Evolutionary conservation across 2,329 filamentous ascomycete genomes (phyloP), one percentile per base, ranked within the genome.

Genomic region (Pezicula rhizophila): DNA sequence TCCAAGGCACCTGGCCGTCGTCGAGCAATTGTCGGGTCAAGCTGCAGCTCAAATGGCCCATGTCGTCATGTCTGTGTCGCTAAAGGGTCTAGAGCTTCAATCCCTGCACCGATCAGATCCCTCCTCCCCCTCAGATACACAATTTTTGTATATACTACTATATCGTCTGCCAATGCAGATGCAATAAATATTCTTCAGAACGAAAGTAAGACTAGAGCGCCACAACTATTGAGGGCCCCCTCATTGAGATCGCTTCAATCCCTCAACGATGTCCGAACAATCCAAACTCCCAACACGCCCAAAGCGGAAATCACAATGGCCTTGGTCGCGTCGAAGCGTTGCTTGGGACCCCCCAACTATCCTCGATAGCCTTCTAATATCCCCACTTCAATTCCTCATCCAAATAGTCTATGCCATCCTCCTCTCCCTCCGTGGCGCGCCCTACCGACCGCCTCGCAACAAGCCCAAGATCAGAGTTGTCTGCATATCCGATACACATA

Each of bases 401-500:
- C 74, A 78, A 51, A 71, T 77, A 37, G 61, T 88, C 51, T 87
- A 91, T 68, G 71, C 74, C 50, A 46, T 85, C 42, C 68, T 92
- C 48, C 77, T 85, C 33, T 72, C 74, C 58, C 76, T 95, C 3
- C 85, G 88, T 25, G 84, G 86, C 2, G 66, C 74, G 10, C 80
- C 87, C 1, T 79, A 82, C 57, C 71, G 66, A 14, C 79, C 83
- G 10, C 76, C 80, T 2, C 71, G 71, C 28, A 70, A 74, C 48
- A 72, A 71, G 48, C 72, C 70, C 1, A 70, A 79, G 6, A 79
- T 96, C 62, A 82, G 83, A 51, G 77, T 96, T 23, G 87, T 96
- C 54, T 95, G 89, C 68, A 81, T 96, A 55, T 92, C 89, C 8
- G 92, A 96, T 69, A 96, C 92, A 0, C 92, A 96, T 69, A 81